Evolutionary conservation across 192 early-diverging fungal genomes (phyloP).

Genomic region (Coemansia sp.): DNA sequence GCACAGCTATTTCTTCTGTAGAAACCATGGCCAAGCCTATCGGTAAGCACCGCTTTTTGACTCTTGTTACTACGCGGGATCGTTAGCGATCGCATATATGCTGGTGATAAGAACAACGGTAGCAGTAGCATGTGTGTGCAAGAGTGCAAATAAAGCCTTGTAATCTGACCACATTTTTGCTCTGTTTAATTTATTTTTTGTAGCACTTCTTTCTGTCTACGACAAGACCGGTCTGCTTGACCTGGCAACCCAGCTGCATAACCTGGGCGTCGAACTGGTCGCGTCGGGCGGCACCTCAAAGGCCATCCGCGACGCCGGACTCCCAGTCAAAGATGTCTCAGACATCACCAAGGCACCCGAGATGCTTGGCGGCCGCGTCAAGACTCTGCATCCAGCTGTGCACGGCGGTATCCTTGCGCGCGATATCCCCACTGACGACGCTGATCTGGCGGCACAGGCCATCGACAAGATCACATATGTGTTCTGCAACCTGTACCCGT

Average conservation of each 20-base stretch:
- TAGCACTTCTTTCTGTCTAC: conserved; percentile 90
- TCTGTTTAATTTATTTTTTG: not conserved
- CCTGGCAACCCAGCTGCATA: conserved; percentile 79
- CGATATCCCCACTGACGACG: conserved; percentile 76
- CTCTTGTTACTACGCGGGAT: not conserved
- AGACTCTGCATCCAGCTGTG: conserved; percentile 98
- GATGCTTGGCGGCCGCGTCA: conserved; percentile 98
- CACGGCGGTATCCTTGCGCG: conserved; percentile 97
- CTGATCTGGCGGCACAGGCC: conserved; percentile 83
- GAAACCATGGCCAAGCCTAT: conserved; percentile 35
- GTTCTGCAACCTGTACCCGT: conserved; percentile 98
- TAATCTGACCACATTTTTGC: not conserved
- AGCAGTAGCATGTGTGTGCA: too few relatives aligned
- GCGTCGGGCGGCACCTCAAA: conserved; percentile 96
- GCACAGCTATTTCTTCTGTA: not conserved
- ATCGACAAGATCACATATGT: conserved; percentile 94
- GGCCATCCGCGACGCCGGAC: conserved; percentile 82
- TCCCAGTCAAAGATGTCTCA: conserved; percentile 92
- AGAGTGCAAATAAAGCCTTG: not conserved
- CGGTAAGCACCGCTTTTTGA: conserved; percentile 15
- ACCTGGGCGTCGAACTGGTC: conserved; percentile 76
- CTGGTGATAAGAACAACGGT: too few relatives aligned
- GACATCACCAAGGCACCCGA: conserved; percentile 98
- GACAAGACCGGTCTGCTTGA: conserved; percentile 95
- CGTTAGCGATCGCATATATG: too few relatives aligned